Base-by-base conservation (phyloP, 1,284 basidiomycete species). In the Papiliotrema nemorosa region DNA sequence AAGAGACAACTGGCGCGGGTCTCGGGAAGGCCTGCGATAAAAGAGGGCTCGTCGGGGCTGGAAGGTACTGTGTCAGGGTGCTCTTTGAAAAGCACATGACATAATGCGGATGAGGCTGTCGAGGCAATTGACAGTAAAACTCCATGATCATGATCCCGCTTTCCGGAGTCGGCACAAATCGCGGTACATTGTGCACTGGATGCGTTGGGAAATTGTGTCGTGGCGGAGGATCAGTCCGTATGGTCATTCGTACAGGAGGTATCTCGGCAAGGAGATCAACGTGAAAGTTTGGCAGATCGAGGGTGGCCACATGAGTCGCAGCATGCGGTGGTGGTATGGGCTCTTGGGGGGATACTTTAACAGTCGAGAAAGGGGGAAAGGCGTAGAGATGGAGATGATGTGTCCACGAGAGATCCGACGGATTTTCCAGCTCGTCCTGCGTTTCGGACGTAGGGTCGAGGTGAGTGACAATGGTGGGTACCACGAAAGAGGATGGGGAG, bases 171-270 rank as follows among this genome's bases (percentile, higher is more conserved):
- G 72, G 69, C 18, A 59, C 43, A 50, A 73, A 67, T 6, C 61
- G 61, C 18, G 63, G 55, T 16, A 64, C 60, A 2, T 50, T 52
- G 25, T 59, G 55, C 5, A 47, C 22, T 0, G 71, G 69, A 45
- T 69, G 58, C 2, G 50, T 58, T 4, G 73, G 69, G 49, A 67
- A 65, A 2, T 53, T 55, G 39, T 63, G 57, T 22, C 73, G 51
- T 2, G 73, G 73, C 12, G 73, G 72, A 2, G 73, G 73, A 52
- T 75, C 73, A 4, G 71, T 67, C 1, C 73, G 63, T 34, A 71
- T 61, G 2, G 52, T 58, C 41, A 69, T 40, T 36, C 59, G 43
- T 5, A 65, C 64, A 13, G 71, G 70, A 12, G 66, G 59, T 10
- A 69, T 47, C 10, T 59, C 44, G 12, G 38, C 33, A 2, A 44